Conservation (phyloP, 495 filamentous ascomycete genomes). For the Trichodelitschia bisporula region DNA sequence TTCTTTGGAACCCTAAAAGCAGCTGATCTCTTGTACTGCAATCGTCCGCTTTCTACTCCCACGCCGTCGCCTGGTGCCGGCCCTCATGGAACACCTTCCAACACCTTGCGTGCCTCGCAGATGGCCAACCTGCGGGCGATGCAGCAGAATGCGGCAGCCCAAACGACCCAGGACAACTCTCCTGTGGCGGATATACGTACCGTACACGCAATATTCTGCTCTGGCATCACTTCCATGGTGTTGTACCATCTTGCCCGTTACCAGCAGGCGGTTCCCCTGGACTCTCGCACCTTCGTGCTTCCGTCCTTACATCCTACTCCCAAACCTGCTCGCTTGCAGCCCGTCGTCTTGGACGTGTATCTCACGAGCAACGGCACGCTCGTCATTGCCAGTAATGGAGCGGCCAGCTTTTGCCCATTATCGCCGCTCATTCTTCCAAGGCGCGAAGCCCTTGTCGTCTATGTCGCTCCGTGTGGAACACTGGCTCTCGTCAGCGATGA, state of each 20-base stretch:
- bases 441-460: no score
- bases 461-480: no score
- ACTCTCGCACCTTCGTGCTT: conserved; percentile 11
- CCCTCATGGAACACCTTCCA: no score
- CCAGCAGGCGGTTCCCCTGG: conserved; percentile 9
- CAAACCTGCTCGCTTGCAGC: conserved; percentile 1
- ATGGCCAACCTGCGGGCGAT: background rate
- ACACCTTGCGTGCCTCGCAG: no score
- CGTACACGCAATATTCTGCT: conserved; percentile 8
- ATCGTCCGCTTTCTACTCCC: no score
- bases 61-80: no score
- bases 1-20: no score
- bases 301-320: conserved; percentile 1
- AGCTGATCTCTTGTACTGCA: no score
- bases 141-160: conserved; percentile 1
- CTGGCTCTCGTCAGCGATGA: no score
- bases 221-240: conserved; percentile 7
- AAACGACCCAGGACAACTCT: background rate
- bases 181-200: conserved; percentile 7
- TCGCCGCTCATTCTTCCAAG: no score
- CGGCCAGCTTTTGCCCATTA: no score
- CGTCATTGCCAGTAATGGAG: conserved; percentile 7
- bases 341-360: conserved; percentile 7
- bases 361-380: conserved; percentile 9
- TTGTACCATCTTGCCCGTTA: conserved; percentile 9